phyloP scores from a whole-genome alignment of 768 basidiomycete species.

The Termitomyces bulborhizus region DNA sequence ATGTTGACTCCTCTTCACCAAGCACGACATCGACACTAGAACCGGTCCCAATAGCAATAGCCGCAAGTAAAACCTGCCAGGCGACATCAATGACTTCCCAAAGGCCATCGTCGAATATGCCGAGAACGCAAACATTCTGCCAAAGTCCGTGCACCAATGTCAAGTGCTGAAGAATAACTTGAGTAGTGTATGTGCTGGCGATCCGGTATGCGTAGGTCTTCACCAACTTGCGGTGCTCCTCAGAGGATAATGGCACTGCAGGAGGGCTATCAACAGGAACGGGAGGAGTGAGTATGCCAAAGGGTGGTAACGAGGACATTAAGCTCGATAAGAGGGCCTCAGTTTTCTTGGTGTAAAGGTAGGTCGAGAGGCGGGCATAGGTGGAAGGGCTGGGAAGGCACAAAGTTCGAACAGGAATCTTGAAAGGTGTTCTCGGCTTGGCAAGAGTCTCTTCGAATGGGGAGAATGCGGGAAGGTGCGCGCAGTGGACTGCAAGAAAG shows the following conservation, averaged over 20 bases:
- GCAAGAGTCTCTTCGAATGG: conserved; percentile 24
- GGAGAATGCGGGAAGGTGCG: conserved; percentile 48
- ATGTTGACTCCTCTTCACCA: neutral
- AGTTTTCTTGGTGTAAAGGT: conserved; percentile 59
- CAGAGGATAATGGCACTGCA: neutral
- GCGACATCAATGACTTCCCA: conserved; percentile 64
- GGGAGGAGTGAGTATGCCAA: conserved; percentile 17
- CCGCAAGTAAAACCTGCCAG: conserved; percentile 63
- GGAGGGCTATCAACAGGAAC: neutral
- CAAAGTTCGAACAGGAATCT: conserved; percentile 57
- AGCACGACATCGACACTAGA: conserved; percentile 18
- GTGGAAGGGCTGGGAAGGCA: conserved; percentile 56
- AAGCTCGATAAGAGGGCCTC: conserved; percentile 46
- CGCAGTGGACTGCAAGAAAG: conserved; percentile 63
- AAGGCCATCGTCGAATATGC: conserved; percentile 55
- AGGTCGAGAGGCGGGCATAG: conserved; percentile 54
- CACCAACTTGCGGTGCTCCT: conserved; percentile 9
- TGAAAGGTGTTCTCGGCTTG: conserved; percentile 18
- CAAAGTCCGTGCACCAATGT: conserved; percentile 65
- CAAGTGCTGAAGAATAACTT: conserved; percentile 39
- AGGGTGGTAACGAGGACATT: conserved; percentile 31
- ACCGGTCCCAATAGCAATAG: conserved; percentile 47
- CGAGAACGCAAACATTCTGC: conserved; percentile 67
- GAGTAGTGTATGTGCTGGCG: conserved; percentile 34
- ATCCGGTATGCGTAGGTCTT: conserved; percentile 25